Base-by-base conservation (phyloP, 495 filamentous ascomycete species). In the Entonaema liquescens region DNA sequence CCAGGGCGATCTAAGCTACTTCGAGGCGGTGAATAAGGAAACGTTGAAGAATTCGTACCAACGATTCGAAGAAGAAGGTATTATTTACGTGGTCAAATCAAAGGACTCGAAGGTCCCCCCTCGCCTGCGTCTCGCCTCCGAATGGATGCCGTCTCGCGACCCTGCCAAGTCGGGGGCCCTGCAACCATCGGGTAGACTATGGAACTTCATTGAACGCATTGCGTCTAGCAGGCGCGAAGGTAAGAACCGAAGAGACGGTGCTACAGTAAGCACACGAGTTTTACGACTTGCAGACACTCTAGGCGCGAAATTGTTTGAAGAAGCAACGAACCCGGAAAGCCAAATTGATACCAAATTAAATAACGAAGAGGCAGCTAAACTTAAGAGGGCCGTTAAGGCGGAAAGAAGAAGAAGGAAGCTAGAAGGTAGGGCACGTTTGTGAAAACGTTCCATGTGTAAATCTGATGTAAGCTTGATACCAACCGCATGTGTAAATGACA, bases 11-110 rank as follows among this genome's bases (percentile, higher is more conserved):
- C 87, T 99, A 26, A 92, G 89, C 23, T 98, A 99, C 78, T 97
- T 97, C 71, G 95, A 99, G 80, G 93, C 95, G 6, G 95, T 99
- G 69, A 99, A 98, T 83, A 97, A 97, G 63, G 94, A 98, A 77
- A 94, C 93, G 1, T 88, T 99, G 57, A 96, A 94, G 69, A 99
- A 98, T 77, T 90, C 93, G 2, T 97, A 93, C 79, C 84, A 89
- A 65, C 89, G 92, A 23, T 97, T 96, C 79, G 89, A 93, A 65
- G 93, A 97, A 74, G 94, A 97, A 71, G 93, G 93, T 15, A 97
- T 98, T 61, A 85, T 98, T 69, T 79, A 91, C 6, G 83, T 93
- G 36, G 82, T 88, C 15, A 91, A 89, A 74, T 85, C 84, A 67
- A 89, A 87, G 70, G 89, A 89, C 58, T 62, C 83, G 13, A 85